Evolutionary conservation across 2,329 filamentous ascomycete genomes (phyloP), one percentile per base, ranked within the genome.

Genomic region (Macrophomina phaseolina): DNA sequence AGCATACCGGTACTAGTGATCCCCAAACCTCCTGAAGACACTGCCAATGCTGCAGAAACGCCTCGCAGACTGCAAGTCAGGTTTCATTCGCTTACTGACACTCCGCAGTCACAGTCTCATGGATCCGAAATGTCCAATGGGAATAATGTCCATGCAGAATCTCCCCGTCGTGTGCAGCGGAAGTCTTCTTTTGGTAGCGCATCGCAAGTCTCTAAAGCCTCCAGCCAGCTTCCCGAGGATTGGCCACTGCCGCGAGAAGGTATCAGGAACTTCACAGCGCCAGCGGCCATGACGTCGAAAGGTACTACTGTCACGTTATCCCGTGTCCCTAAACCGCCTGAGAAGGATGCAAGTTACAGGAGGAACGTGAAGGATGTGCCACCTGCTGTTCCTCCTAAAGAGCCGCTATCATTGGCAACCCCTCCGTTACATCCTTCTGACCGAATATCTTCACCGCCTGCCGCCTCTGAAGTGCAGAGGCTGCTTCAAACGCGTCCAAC

Each of bases 1-100:
- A 67, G 34, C 32, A 51, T 68, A 56, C 61, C 67, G 55, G 60
- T 63, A 55, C 42, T 66, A 36, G 55, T 66, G 55, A 40, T 63
- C 40, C 46, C 65, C 40, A 38, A 32, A 7, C 18, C 30, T 49
- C 30, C 40, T 40, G 40, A 58, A 28, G 42, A 46, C 55, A 60
- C 51, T 46, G 23, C 48, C 63, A 58, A 58, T 5, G 40, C 63
- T 56, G 51, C 34, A 34, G 38, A 40, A 18, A 52, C 32, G 16
- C 48, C 61, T 53, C 45, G 58, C 58, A 64, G 61, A 36, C 46
- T 52, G 30, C 61, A 53, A 16, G 48, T 64, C n/a, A 52, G 38
- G 30, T 64, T 64, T 53, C 61, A 49, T 51, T 38, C 46, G 64
- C 52, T 66, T 66, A 66, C 52, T 58, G 46, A 52, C 38, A 32